phyloP scores from a whole-genome alignment of 768 basidiomycete genomes.

The Trametes coccinea region DNA sequence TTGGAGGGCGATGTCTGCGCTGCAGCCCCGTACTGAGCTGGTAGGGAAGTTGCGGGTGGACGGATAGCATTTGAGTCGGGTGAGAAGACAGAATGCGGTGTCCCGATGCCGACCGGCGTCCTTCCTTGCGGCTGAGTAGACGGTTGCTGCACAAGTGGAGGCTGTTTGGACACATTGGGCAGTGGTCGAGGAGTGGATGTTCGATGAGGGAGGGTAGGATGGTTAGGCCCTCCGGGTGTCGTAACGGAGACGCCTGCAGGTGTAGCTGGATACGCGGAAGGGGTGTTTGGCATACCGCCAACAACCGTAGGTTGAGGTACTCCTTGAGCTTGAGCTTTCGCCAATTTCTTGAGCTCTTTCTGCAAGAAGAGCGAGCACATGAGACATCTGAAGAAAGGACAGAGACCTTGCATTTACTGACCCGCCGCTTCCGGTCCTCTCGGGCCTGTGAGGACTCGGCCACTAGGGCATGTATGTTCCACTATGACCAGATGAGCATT shows the following conservation, averaged over 20 bases:
- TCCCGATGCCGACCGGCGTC: constrained; percentile 29
- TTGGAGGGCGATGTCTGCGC: background rate
- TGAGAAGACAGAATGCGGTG: constrained; percentile 24
- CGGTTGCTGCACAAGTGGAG: constrained; percentile 23
- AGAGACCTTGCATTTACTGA: constrained; percentile 36
- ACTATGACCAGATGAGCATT: constrained; percentile 42
- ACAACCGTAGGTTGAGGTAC: constrained; percentile 23
- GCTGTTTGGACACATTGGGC: constrained; percentile 10
- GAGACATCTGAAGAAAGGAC: background rate
- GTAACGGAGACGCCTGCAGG: constrained; percentile 14
- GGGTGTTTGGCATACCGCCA: constrained; percentile 15
- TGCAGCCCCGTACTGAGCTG: constrained; percentile 8
- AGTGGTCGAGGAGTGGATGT: constrained; percentile 25
- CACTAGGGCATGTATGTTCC: constrained; percentile 64
- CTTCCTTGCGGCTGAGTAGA: constrained; percentile 25
- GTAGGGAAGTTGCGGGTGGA: constrained; percentile 6
- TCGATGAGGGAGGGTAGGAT: constrained; percentile 11
- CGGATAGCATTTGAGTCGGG: constrained; percentile 8
- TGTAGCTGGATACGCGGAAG: constrained; percentile 14
- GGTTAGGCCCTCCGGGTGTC: constrained; percentile 6
- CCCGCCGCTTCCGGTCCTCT: constrained; percentile 77
- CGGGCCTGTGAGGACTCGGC: constrained; percentile 71
- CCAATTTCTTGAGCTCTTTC: constrained; percentile 74
- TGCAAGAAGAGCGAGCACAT: constrained; percentile 28
- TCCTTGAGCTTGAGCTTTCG: constrained; percentile 50